Conservation (phyloP, 306 rosid species). For the Trifolium repens region DNA sequence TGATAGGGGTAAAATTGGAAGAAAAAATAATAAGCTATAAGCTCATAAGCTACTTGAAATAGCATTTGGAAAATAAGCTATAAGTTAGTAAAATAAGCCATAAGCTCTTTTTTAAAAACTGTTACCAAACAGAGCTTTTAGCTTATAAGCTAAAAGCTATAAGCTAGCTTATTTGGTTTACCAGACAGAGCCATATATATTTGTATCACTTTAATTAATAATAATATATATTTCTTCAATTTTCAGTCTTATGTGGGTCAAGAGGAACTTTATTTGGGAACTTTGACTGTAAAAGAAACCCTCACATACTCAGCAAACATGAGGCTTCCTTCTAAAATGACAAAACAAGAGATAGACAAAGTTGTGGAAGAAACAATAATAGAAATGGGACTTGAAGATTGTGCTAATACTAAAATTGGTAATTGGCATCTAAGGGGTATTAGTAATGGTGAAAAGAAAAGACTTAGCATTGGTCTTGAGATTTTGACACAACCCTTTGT, state of each 20-base stretch:
- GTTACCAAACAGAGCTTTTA: no score
- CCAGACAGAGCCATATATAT: no score
- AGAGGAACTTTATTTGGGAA: conserved; percentile 72
- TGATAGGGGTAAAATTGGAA: no score
- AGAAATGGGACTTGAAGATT: conserved; percentile 80
- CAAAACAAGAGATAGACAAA: conserved; percentile 55
- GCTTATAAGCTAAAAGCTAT: no score
- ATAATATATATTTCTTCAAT: conserved; percentile 2
- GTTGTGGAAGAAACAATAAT: conserved; percentile 56
- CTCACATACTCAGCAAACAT: conserved; percentile 64
- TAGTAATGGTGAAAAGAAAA: conserved; percentile 81
- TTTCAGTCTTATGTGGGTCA: conserved; percentile 79
- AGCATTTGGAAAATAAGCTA: no score
- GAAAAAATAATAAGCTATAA: no score
- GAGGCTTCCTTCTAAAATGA: conserved; percentile 66
- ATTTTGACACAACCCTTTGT: conserved; percentile 66
- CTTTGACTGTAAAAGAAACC: conserved; percentile 74
- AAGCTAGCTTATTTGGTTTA: no score
- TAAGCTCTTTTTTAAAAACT: no score
- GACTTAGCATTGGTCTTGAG: conserved; percentile 76
- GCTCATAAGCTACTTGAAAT: no score
- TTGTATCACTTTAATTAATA: neutral
- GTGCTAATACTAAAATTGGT: conserved; percentile 67
- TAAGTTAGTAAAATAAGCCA: no score
- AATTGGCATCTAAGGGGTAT: conserved; percentile 80